These are phyloP conservation scores for Serpula lacrymans DNA, from an alignment of 768 basidiomycete genomes.

Conservation along the genomic window DNA sequence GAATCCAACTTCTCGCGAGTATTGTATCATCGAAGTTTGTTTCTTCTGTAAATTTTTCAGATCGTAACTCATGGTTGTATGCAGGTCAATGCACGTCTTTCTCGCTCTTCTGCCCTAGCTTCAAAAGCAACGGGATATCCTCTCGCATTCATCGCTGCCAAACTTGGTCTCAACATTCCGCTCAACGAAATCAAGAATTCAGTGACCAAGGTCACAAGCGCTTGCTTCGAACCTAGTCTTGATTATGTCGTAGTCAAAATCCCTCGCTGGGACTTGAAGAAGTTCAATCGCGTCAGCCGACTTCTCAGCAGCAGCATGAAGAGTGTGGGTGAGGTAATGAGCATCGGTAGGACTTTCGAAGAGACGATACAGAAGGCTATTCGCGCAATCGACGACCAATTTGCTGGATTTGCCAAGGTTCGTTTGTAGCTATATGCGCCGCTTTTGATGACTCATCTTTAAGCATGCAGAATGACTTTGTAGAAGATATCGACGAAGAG, in stretches of 20 bases:
- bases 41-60: conserved; percentile 1
- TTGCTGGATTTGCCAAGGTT: conserved; percentile 87
- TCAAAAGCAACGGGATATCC: conserved; percentile 99
- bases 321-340: conserved; percentile 99
- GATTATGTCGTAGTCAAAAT: conserved; percentile 99
- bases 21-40: conserved; percentile 94
- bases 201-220: conserved; percentile 93
- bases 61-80: conserved; percentile 2
- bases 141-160: conserved; percentile 96
- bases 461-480: conserved; percentile 71
- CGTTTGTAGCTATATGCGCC: conserved; percentile 15
- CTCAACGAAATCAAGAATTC: conserved; percentile 98
- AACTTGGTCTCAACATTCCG: conserved; percentile 94
- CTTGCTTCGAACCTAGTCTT: conserved; percentile 97
- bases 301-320: conserved; percentile 96
- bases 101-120: conserved; percentile 94
- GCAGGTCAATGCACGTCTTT: conserved; percentile 93
- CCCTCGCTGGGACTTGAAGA: conserved; percentile 98
- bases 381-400: conserved; percentile 92
- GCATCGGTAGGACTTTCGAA: conserved; percentile 96
- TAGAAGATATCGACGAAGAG: conserved; percentile 91
- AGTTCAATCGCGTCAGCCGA: conserved; percentile 92
- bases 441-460: background rate
- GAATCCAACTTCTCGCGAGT: conserved; percentile 92
- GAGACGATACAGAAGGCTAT: conserved; percentile 99